phyloP scores from a whole-genome alignment of 2,329 filamentous ascomycete species.

The Pseudonectria buxi region DNA sequence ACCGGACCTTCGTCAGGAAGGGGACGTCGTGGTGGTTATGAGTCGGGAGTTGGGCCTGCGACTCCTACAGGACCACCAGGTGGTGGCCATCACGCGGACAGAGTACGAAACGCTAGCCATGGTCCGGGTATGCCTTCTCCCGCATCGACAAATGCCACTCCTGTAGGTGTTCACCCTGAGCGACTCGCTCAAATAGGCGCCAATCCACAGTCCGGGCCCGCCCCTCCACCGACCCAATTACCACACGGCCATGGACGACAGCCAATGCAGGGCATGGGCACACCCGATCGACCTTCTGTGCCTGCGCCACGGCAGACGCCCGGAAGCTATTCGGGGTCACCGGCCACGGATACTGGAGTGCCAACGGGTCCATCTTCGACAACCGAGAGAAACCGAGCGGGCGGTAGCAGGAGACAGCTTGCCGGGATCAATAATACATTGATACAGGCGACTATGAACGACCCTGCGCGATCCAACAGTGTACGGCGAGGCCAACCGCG shows the following conservation, averaged over 20 bases:
- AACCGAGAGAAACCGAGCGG: conserved; percentile 29
- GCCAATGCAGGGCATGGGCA: conserved; percentile 23
- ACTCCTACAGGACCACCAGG: conserved; percentile 23
- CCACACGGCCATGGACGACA: conserved; percentile 24
- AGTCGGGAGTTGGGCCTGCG: conserved; percentile 25
- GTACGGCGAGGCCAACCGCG: conserved; percentile 29
- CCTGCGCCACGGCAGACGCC: conserved; percentile 19
- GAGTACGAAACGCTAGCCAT: conserved; percentile 33
- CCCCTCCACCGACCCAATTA: conserved; percentile 21
- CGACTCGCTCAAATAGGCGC: conserved; percentile 41
- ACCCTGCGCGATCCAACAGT: conserved; percentile 29
- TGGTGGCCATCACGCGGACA: conserved; percentile 32
- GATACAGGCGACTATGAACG: conserved; percentile 37
- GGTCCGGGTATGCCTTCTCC: conserved; percentile 18
- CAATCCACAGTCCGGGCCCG: conserved; percentile 23
- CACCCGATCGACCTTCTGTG: conserved; percentile 23
- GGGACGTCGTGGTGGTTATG: conserved; percentile 38
- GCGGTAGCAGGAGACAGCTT: conserved; percentile 46
- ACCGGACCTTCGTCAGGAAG: conserved; percentile 47
- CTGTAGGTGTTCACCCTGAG: conserved; percentile 42
- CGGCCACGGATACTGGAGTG: conserved; percentile 22
- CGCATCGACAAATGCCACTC: conserved; percentile 18
- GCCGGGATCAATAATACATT: conserved; percentile 54
- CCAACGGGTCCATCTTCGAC: conserved; percentile 31
- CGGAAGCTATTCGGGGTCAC: conserved; percentile 15